Base-by-base conservation (phyloP, 306 rosid genomes). In the Styphnolobium japonicum region DNA sequence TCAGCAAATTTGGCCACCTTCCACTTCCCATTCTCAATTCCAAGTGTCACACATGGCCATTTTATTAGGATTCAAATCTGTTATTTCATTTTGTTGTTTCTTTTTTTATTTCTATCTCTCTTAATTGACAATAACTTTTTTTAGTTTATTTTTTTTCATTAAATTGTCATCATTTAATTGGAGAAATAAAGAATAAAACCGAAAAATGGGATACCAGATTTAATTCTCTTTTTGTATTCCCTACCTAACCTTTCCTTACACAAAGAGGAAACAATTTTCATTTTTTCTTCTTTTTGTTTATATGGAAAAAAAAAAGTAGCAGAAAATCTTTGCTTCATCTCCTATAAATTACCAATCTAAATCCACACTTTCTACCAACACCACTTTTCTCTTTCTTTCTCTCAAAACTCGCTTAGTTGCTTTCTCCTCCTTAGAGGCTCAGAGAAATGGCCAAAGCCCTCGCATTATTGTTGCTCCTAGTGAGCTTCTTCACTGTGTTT, bases 281-380 rank as follows among this genome's bases (percentile, higher is more conserved):
- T 27, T 27, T 27, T 3, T 27, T 5, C 7, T n/a, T 51, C n/a
- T 51, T 51, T n/a, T 51, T 51, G 5, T 57, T 3, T 64, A 22
- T 16, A 40, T 25, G 42, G 73, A 67, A n/a, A n/a, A n/a, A n/a
- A 10, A 40, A 72, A 58, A 51, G 2, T 74, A 27, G 71, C 75
- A 78, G 76, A 51, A 58, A 53, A 73, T 67, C 67, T 15, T 3
- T 71, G 70, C 67, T 23, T 23, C 27, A 58, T 25, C 7, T 16
- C 63, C 80, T 85, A 82, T 76, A 87, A 85, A 76, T 11, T 2
- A 42, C 65, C 52, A 15, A 31, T 37, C 56, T 11, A 7, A 22
- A 49, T 2, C 14, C 45, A 19, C 37, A 7, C 14, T n/a, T 11
- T 27, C 31, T 18, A n/a, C 11, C 42, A 2, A 43, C 4, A 25